A percentile compares a stretch with the other conserved stretches of the same genome.
Conservation (phyloP, 2,329 filamentous ascomycete species). For the Fusarium aywerte region DNA sequence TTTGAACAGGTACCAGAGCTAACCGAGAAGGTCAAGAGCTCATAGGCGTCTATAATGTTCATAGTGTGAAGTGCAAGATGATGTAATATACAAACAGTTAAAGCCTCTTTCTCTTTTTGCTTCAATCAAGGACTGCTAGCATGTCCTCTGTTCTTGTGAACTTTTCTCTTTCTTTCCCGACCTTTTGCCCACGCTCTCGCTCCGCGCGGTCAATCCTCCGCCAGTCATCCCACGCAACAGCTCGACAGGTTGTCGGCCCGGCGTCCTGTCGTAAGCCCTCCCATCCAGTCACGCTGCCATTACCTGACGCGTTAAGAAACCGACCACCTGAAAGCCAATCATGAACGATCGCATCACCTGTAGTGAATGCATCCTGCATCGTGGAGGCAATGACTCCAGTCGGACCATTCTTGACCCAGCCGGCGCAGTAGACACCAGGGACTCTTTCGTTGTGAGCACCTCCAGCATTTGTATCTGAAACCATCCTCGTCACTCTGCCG, state of each 20-base stretch:
- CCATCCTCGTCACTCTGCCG: constrained; percentile 71
- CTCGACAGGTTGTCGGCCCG: constrained; percentile 62
- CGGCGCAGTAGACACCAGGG: constrained; percentile 88
- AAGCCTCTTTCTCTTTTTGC: constrained; percentile 29
- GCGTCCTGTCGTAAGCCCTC: constrained; percentile 74
- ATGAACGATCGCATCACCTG: constrained; percentile 82
- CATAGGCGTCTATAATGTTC: constrained; percentile 46
- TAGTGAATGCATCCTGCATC: constrained; percentile 93
- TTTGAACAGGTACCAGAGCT: constrained; percentile 96
- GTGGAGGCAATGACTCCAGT: constrained; percentile 96
- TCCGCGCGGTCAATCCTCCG: constrained; percentile 82
- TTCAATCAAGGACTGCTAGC: constrained; percentile 61
- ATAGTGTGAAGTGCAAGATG: constrained; percentile 36
- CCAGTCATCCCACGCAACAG: constrained; percentile 89
- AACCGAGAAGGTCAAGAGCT: constrained; percentile 88
- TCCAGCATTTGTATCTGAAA: constrained; percentile 42
- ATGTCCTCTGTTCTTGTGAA: constrained; percentile 68
- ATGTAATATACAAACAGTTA: constrained; percentile 46
- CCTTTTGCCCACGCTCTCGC: constrained; percentile 68
- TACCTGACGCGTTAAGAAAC: constrained; percentile 51
- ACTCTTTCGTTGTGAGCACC: constrained; percentile 55
- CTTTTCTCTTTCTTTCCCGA: constrained; percentile 83
- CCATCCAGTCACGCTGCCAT: constrained; percentile 69
- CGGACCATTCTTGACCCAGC: constrained; percentile 95
- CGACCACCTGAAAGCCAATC: constrained; percentile 70